These are phyloP conservation scores for Candida gigantensis DNA, from an alignment of 1,139 yeast species.

Conservation along the genomic window DNA sequence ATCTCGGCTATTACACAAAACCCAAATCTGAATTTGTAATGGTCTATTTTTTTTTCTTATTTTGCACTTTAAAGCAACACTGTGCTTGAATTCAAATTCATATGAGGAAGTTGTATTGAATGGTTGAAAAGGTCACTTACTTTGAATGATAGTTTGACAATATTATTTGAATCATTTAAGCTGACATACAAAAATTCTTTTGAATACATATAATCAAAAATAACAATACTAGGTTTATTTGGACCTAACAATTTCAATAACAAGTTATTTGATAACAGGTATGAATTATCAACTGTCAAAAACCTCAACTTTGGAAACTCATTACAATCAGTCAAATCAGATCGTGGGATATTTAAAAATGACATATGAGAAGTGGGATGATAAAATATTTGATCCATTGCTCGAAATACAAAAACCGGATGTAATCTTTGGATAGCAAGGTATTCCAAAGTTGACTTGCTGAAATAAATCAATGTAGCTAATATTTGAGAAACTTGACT, in stretches of 20 bases:
- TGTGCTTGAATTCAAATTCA: too few species aligned
- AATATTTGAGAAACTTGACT: constrained; percentile 4
- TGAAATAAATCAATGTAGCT: constrained; percentile 1
- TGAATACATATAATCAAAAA: constrained; percentile 5
- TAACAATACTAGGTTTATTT: background rate
- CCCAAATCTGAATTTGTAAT: too few species aligned
- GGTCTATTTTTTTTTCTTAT: too few species aligned
- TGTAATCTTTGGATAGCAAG: constrained; percentile 7
- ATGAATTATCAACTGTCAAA: constrained; percentile 7
- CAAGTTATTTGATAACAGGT: constrained; percentile 7
- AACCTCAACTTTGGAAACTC: constrained; percentile 6
- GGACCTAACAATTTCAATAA: constrained; percentile 8
- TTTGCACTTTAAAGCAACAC: too few species aligned
- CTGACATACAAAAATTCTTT: constrained; percentile 4
- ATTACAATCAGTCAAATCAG: constrained; percentile 3
- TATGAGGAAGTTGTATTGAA: too few species aligned
- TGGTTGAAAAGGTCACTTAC: background rate
- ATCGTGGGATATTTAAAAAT: background rate
- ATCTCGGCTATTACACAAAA: constrained; percentile 6
- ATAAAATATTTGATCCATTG: constrained; percentile 4
- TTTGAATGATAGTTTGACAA: background rate
- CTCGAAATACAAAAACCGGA: constrained; percentile 8
- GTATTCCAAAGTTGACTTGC: constrained; percentile 3
- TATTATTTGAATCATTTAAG: background rate
- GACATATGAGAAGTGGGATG: background rate